Base-by-base conservation (phyloP, 768 basidiomycete species). In the Ramaria sp. region DNA sequence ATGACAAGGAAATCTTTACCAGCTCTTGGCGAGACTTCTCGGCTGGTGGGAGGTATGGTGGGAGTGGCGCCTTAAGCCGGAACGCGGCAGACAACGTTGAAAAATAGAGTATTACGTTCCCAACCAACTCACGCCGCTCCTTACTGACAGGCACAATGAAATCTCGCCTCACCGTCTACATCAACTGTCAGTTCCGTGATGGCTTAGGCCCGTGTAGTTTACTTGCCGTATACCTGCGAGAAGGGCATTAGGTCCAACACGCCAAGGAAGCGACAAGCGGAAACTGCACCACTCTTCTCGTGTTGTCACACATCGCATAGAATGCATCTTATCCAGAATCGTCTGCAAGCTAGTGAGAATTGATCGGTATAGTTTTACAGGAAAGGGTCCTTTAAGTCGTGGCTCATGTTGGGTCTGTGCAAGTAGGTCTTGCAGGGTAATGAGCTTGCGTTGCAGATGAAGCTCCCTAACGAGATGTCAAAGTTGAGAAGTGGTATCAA, bases 291-390 rank as follows among this genome's bases (percentile, higher is more conserved):
- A 97, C 73, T 95, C 92, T 68, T 95, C 90, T 41, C 91, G 78
- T 0, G 91, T 92, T 5, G 90, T 96, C n/a, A 97, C 94, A 67
- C 91, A 94, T 30, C 94, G 81, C 88, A 98, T 96, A 62, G 90
- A 89, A 67, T 98, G 96, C 57, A 99, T 70, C 65, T 80, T 84
- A 64, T 94, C 92, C 60, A 95, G 70, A 33, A 94, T 91, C 1
- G 82, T 83, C 68, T 95, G 91, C 60, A 92, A 64, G 63, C 88
- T 87, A 1, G 82, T 85, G 70, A 92, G 72, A 60, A 92, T 82
- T 7, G 84, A 82, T 12, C 90, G 84, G 64, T 98, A 99, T 9
- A 93, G 72, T 49, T 79, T 70, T 15, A 89, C 80, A 1, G 95
- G 95, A 71, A 97, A 98, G 0, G 94, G 92, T 0, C 96, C 96